phyloP scores from a whole-genome alignment of 1,139 yeast genomes.

The Debaryomycetaceae sp. region DNA sequence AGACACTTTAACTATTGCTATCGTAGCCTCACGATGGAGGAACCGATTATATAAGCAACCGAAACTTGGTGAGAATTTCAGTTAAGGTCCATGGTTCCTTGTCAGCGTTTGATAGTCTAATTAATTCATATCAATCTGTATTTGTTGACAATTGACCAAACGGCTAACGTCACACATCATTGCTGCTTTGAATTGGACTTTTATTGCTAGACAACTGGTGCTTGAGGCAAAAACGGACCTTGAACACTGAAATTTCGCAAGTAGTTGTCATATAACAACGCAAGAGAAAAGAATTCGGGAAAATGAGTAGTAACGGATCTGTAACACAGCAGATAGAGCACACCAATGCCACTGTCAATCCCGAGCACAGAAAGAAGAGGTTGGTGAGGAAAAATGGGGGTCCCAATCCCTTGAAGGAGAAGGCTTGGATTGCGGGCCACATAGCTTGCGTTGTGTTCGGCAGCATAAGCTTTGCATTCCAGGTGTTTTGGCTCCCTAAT shows the following conservation, averaged over 20 bases:
- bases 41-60: neutral
- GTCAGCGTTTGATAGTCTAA: neutral
- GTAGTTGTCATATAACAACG: no score
- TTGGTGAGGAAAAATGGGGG: conserved; percentile 37
- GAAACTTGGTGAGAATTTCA: neutral
- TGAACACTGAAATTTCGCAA: no score
- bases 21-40: neutral
- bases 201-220: no score
- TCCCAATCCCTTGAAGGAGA: conserved; percentile 43
- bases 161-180: no score
- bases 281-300: neutral
- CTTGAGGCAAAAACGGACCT: no score
- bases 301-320: neutral
- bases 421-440: conserved; percentile 66
- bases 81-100: neutral
- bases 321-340: neutral
- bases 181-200: no score
- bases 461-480: conserved; percentile 43
- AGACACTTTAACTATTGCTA: no score
- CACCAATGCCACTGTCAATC: conserved; percentile 3
- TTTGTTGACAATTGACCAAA: neutral
- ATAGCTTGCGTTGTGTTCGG: conserved; percentile 48
- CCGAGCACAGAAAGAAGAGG: conserved; percentile 19
- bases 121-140: neutral
- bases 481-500: conserved; percentile 43